phyloP scores from a whole-genome alignment of 2,329 filamentous ascomycete genomes.

The Neonectria magnoliae region DNA sequence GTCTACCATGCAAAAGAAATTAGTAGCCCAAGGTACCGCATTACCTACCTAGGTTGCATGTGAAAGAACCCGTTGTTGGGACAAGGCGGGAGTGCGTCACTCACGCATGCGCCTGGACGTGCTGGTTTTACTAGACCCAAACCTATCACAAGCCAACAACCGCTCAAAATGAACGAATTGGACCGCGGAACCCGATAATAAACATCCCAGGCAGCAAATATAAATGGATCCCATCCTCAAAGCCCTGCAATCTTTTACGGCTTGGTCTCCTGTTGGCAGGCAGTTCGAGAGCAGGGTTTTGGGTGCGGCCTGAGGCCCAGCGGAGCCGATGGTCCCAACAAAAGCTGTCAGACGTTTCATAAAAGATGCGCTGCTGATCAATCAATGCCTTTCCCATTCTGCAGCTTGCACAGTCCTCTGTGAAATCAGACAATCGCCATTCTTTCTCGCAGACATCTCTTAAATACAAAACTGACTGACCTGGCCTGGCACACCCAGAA shows the following conservation, averaged over 20 bases:
- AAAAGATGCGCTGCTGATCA: neutral
- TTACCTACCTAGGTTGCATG: neutral
- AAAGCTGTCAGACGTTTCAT: neutral
- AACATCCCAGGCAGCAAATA: neutral
- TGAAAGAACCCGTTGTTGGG: neutral
- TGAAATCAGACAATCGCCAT: neutral
- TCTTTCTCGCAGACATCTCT: neutral
- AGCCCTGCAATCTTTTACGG: neutral
- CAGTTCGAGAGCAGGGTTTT: neutral
- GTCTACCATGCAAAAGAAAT: neutral
- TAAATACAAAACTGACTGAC: conserved; percentile 1
- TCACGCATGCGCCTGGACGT: neutral
- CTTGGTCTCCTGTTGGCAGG: neutral
- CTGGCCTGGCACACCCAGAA: conserved; percentile 1
- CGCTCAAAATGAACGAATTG: neutral
- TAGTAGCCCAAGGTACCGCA: neutral
- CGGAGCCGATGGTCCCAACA: neutral
- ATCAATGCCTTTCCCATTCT: neutral
- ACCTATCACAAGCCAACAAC: neutral
- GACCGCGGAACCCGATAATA: neutral
- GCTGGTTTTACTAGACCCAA: neutral
- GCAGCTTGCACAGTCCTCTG: neutral
- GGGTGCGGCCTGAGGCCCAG: neutral
- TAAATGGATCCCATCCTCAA: neutral
- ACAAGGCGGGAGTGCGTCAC: neutral